Percentiles rank a stretch among this genome's conserved stretches.
phyloP scores from a whole-genome alignment of 2,329 filamentous ascomycete species.

The Uncinocarpus reesii region DNA sequence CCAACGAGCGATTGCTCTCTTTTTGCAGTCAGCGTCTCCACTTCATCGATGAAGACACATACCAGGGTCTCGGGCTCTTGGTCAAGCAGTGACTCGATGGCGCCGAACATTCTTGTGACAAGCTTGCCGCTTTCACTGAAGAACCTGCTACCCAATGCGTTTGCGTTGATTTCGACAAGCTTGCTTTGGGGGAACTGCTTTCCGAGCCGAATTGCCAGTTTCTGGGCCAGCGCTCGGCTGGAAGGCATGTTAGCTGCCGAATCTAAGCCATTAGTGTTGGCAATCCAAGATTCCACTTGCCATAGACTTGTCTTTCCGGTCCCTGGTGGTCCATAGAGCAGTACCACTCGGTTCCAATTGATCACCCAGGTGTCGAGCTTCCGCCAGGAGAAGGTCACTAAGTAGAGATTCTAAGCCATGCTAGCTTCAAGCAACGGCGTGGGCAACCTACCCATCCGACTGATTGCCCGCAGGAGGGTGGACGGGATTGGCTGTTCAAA shows the following conservation, averaged over 20 bases:
- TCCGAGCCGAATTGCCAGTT: conserved; percentile 40
- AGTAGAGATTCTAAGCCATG: not conserved
- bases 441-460: conserved; percentile 28
- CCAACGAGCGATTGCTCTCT: conserved; percentile 32
- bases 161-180: conserved; percentile 40
- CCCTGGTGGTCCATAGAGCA: conserved; percentile 87
- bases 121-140: conserved; percentile 41
- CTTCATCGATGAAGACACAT: conserved; percentile 42
- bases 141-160: conserved; percentile 39
- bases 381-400: conserved; percentile 26
- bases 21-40: conserved; percentile 40
- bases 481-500: conserved; percentile 37
- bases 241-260: conserved; percentile 3
- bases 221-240: conserved; percentile 40
- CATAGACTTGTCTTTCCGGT: conserved; percentile 61
- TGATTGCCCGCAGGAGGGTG: conserved; percentile 33
- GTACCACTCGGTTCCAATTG: conserved; percentile 48
- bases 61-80: conserved; percentile 35
- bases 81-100: conserved; percentile 28
- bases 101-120: conserved; percentile 36
- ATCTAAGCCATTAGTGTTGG: not conserved
- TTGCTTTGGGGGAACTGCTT: conserved; percentile 32
- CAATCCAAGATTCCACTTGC: conserved; percentile 13
- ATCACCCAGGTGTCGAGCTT: conserved; percentile 31
- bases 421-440: not conserved